Base-by-base conservation (phyloP, 208 protist species). In the Acanthamoeba polyphaga region DNA sequence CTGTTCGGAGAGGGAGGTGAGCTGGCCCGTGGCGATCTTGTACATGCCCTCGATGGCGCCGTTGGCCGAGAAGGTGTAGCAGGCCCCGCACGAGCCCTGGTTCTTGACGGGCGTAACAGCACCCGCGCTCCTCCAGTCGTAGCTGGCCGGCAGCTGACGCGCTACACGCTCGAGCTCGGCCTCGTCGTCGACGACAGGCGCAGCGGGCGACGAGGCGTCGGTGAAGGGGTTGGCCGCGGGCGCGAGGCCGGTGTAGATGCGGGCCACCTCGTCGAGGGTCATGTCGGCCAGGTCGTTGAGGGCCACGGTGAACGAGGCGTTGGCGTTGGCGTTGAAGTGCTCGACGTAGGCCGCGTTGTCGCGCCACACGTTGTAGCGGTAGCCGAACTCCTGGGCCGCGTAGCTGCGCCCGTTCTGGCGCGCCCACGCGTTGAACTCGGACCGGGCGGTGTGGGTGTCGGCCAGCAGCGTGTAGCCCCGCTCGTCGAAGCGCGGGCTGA, bases 21-120 rank as follows among this genome's bases (percentile, higher is more conserved):
- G 51, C 70, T 96, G 84, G 15, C 49, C 38, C 34, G 82, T 76
- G 34, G 58, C 27, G 80, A 97, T 92, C 58, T 94, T 95, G 96
- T 96, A 98, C 91, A 96, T 95, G 27, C 98, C 97, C 96, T 99
- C 99, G 62, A 99, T 97, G 93, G 98, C 97, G 78, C 98, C 98
- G 78, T 98, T 99, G 29, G 99, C 96, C 15, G 98, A 98, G 98
- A 99, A 99, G 64, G 99, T 96, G 99, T 99, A 99, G 97, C 99
- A 99, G 38, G 98, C 99, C 94, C 99, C 99, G 97, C 99, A 99
- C 66, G 95, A 95, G 70, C 98, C 98, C 96, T 99, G 99, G 96
- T 99, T 96, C 98, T 99, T 99, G 87, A 99, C 98, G 17, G 92
- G 93, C 24, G 98, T 99, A 82, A 99, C 98, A n/a, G 97, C 98